These are phyloP conservation scores for Malus hybrid DNA, from an alignment of 331 rosid species.

Conservation along the genomic window DNA sequence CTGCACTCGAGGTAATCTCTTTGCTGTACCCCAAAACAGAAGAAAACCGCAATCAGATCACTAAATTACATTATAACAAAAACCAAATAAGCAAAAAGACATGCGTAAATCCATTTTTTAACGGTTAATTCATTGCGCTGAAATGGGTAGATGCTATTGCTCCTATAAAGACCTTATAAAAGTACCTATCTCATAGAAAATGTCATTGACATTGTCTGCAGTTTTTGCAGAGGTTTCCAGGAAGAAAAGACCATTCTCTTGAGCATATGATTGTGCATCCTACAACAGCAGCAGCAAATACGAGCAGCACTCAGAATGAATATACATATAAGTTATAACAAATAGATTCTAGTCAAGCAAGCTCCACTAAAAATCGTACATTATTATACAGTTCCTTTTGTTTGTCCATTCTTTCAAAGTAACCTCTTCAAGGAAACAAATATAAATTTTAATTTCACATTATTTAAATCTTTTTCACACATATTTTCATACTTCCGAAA, in stretches of 20 bases:
- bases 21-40: conserved; percentile 25
- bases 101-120: not conserved
- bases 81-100: not conserved
- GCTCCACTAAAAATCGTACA: not conserved
- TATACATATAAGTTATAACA: not conserved
- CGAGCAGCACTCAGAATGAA: not conserved
- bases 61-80: not conserved
- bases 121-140: not conserved
- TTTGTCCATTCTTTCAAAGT: not conserved
- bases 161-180: not conserved
- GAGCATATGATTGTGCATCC: conserved; percentile 59
- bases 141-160: not conserved
- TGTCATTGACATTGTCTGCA: conserved; percentile 51
- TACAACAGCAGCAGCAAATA: conserved; percentile 7
- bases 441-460: not conserved
- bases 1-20: conserved; percentile 49
- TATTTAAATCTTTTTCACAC: not conserved
- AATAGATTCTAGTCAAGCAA: not conserved
- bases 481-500: not conserved
- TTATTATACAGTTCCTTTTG: not conserved
- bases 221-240: conserved; percentile 62
- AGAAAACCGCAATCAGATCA: not conserved
- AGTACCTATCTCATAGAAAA: conserved; percentile 54
- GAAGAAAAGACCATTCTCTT: conserved; percentile 53
- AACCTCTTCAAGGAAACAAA: not conserved